phyloP scores from a whole-genome alignment of 2,329 filamentous ascomycete genomes.

The Pseudogymnoascus sp. region DNA sequence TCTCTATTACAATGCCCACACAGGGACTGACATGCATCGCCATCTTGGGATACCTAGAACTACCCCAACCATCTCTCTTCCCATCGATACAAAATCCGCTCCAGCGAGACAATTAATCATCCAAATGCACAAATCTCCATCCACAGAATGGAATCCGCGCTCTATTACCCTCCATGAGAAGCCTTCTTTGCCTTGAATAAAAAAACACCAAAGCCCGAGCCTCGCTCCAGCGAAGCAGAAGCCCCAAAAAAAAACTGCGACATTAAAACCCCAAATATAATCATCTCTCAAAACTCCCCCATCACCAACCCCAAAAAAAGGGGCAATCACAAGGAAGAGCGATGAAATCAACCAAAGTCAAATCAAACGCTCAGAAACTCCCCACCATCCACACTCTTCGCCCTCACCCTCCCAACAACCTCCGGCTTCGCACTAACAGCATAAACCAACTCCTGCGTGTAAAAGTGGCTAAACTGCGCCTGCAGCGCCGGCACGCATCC shows the following conservation, averaged over 20 bases:
- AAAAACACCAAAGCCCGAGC: neutral
- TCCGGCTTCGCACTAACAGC: conserved; percentile 61
- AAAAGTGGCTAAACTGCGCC: conserved; percentile 62
- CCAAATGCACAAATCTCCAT: neutral
- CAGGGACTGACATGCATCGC: neutral
- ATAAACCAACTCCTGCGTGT: conserved; percentile 61
- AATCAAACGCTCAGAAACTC: neutral
- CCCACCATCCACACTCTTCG: neutral
- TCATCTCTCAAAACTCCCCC: neutral
- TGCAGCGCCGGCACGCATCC: conserved; percentile 61
- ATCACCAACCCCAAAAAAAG: neutral
- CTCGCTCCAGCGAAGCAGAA: neutral
- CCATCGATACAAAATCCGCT: neutral
- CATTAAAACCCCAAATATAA: neutral
- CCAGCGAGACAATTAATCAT: neutral
- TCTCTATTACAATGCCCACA: neutral
- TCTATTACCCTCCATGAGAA: neutral
- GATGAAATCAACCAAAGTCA: neutral
- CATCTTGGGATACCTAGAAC: neutral
- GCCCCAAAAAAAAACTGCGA: neutral
- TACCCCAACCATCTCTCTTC: neutral
- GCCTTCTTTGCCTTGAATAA: neutral
- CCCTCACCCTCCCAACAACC: neutral
- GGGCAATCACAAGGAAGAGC: neutral
- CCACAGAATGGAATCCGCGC: neutral